These are phyloP conservation scores for Vanrija sp. DNA, from an alignment of 1,284 basidiomycete genomes.

Conservation along the genomic window DNA sequence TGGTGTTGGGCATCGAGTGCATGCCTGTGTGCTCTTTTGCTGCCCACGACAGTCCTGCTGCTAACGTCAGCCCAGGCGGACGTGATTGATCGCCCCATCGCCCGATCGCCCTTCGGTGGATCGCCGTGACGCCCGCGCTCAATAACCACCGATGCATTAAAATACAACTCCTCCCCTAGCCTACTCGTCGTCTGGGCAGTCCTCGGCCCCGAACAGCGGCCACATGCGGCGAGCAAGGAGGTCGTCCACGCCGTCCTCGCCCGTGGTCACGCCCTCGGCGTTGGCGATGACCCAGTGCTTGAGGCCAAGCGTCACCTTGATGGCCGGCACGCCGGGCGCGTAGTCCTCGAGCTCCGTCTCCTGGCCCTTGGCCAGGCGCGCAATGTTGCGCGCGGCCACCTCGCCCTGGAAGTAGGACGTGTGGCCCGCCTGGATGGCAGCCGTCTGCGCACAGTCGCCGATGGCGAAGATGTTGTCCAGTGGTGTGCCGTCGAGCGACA, in stretches of 20 bases:
- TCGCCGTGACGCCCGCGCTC: no score
- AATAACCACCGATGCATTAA: no score
- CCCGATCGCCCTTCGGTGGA: no score
- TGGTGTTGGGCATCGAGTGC: no score
- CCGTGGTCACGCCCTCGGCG: slow-evolving; percentile 52
- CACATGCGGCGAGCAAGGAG: slow-evolving; percentile 54
- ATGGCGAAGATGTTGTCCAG: slow-evolving; percentile 49
- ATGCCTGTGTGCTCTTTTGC: no score
- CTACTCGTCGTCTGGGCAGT: slow-evolving; percentile 12
- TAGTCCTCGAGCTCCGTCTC: slow-evolving; percentile 55
- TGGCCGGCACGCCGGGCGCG: slow-evolving; percentile 57
- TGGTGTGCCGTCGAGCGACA: slow-evolving; percentile 5
- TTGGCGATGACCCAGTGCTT: slow-evolving; percentile 53
- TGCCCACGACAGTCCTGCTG: no score
- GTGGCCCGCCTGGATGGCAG: slow-evolving; percentile 60
- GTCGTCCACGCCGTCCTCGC: slow-evolving; percentile 54
- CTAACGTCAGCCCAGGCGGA: no score
- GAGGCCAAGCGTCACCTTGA: slow-evolving; percentile 67
- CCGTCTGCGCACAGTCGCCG: slow-evolving; percentile 50
- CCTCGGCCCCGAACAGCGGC: slow-evolving; percentile 21
- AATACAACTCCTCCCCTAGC: background rate
- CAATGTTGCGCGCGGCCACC: slow-evolving; percentile 48
- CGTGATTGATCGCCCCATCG: no score
- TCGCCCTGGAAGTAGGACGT: slow-evolving; percentile 61
- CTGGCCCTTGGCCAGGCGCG: slow-evolving; percentile 34